Evolutionary conservation across 2,329 filamentous ascomycete genomes (phyloP), one percentile per base, ranked within the genome.

Genomic region (Aspergillus quadrilineatus): DNA sequence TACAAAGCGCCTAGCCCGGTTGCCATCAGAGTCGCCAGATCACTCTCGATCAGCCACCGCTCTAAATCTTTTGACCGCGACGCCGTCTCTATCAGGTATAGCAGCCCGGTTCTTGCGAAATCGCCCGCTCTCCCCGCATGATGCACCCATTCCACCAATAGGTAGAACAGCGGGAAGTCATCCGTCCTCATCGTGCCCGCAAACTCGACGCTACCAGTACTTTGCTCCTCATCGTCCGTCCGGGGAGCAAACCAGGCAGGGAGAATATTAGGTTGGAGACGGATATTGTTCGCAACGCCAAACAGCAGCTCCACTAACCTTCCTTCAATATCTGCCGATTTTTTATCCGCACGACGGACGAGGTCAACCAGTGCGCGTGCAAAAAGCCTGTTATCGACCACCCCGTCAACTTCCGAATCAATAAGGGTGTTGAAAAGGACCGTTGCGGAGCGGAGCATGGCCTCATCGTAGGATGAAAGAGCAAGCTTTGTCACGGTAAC

Each of bases 11-110:
- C 94, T 0, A 99, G 77, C 0, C 94, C 94, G 0, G 92, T 97
- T 3, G 94, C 94, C 94, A 99, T 97, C 62, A 97, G 80, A 0
- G 94, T 97, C 10, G 94, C 94, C 51, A 99, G 80, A 71, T 99
- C 94, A 72, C 93, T 97, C 70, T 96, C 92, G 46, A 97, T 91
- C 62, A 99, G 90, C 94, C 94, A 99, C 67, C 91, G 89, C 76
- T 99, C 94, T 57, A 99, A 75, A 1, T 86, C 83, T 17, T 86
- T 84, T 0, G 92, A 96, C 63, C 86, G 88, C 0, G 91, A 93
- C 0, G 93, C 91, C 0, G 91, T 90, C 75, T 97, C 93, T 65
- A 97, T 96, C 58, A 99, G 90, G 75, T 99, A 99, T 6, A 99
- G 81, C 60, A 99, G 74, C 0, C 94, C 94, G 0, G 94, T 99